Percentiles rank a stretch among this genome's conserved stretches.
These are phyloP conservation scores for Aspergillus heteromorphus DNA, from an alignment of 495 filamentous ascomycete species.

Conservation along the genomic window DNA sequence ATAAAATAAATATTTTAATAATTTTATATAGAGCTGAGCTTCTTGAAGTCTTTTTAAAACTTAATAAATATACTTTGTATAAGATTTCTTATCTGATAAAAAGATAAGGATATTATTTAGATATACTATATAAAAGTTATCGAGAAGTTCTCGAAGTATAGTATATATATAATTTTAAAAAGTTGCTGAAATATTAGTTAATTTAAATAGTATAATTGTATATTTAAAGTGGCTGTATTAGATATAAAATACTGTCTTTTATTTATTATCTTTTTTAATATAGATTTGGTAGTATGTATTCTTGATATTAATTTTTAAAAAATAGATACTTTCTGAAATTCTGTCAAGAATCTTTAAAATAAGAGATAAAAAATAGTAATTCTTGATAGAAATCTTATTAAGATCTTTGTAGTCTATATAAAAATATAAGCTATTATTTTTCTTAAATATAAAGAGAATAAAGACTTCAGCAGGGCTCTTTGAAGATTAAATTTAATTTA, in stretches of 20 bases:
- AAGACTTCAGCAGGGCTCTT: not conserved
- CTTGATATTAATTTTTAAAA: not conserved
- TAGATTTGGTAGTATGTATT: not conserved
- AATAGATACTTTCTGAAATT: not conserved
- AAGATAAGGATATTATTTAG: slow-evolving; percentile 4
- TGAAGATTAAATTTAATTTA: no score
- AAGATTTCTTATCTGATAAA: not conserved
- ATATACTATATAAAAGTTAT: not conserved
- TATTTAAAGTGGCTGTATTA: slow-evolving; percentile 1
- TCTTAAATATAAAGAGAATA: slow-evolving; percentile 7
- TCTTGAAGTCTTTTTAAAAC: not conserved
- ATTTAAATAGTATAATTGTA: not conserved
- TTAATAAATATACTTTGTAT: slow-evolving; percentile 1
- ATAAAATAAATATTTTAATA: not conserved
- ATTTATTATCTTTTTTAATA: not conserved
- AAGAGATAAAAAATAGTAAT: not conserved
- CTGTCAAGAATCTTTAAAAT: not conserved
- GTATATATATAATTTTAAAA: slow-evolving; percentile 2
- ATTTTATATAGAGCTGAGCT: not conserved
- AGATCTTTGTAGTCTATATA: slow-evolving; percentile 10
- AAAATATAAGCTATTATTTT: slow-evolving; percentile 2
- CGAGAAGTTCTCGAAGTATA: not conserved
- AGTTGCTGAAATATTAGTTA: not conserved
- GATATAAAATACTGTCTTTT: not conserved
- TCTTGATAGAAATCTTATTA: slow-evolving; percentile 7